Percentiles rank a stretch among this genome's conserved stretches.
Conservation (phyloP, 441 rosid species). For the Croton laevigatus region DNA sequence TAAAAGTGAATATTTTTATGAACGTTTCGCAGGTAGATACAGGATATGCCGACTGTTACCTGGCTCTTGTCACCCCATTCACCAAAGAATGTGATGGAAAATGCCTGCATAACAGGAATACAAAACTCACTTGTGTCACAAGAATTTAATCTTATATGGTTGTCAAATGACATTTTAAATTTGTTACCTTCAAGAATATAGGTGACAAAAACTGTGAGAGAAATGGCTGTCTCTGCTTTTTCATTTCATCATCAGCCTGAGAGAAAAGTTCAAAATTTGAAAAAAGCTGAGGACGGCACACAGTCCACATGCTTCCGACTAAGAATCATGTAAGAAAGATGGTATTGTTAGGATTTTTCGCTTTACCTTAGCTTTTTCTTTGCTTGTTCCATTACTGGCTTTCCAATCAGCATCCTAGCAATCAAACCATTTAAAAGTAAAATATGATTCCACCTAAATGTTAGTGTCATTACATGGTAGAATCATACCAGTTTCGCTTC, state of each 20-base stretch:
- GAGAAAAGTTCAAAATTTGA: not conserved
- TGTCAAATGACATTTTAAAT: slow-evolving; percentile 2
- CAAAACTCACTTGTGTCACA: slow-evolving; percentile 16
- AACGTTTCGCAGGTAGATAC: slow-evolving; percentile 1
- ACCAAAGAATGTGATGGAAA: slow-evolving; percentile 91
- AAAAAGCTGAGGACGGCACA: no score
- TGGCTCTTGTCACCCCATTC: slow-evolving; percentile 99
- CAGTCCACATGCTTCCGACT: not conserved
- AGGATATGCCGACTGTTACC: slow-evolving; percentile 35
- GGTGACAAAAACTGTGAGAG: slow-evolving; percentile 83
- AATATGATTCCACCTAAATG: slow-evolving; percentile 8
- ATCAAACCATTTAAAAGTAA: slow-evolving; percentile 26
- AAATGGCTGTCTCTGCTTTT: slow-evolving; percentile 68
- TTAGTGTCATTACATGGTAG: slow-evolving; percentile 4
- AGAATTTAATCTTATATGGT: not conserved
- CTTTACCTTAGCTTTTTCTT: slow-evolving; percentile 58
- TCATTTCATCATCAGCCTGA: slow-evolving; percentile 70
- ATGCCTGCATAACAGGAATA: slow-evolving; percentile 58
- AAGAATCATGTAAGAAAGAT: not conserved
- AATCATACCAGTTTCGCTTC: slow-evolving; percentile 82
- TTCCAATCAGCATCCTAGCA: slow-evolving; percentile 74
- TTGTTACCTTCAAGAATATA: slow-evolving; percentile 69
- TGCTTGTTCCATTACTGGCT: slow-evolving; percentile 41
- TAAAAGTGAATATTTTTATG: not conserved
- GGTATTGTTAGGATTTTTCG: slow-evolving; percentile 3